These are phyloP conservation scores for Seiridium cupressi DNA, from an alignment of 2,329 filamentous ascomycete species.

Conservation along the genomic window DNA sequence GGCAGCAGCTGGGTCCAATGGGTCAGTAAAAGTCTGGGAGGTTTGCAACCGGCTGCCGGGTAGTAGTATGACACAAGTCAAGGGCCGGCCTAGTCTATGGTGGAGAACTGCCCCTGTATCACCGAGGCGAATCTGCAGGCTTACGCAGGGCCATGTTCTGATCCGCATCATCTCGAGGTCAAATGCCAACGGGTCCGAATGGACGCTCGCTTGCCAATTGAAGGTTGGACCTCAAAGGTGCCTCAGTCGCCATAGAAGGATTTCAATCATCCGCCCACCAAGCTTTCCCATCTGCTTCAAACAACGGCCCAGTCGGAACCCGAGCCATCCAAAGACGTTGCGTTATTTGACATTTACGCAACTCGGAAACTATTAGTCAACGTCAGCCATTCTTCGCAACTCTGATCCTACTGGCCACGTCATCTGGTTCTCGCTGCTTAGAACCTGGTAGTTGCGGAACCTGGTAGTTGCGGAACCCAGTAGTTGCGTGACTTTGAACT, in stretches of 20 bases:
- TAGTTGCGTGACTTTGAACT: neutral
- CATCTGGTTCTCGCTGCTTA: too few species aligned
- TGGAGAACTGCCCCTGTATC: too few species aligned
- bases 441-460: neutral
- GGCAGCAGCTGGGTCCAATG: too few species aligned
- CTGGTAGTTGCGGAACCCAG: neutral
- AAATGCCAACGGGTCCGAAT: too few species aligned
- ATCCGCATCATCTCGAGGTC: neutral
- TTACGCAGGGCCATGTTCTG: too few species aligned
- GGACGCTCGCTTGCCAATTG: too few species aligned
- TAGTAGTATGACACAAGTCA: too few species aligned
- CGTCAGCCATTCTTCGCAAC: neutral
- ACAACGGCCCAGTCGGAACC: neutral
- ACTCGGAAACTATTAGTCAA: neutral
- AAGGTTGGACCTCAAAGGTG: neutral
- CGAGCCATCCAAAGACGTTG: neutral
- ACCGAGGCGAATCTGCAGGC: too few species aligned
- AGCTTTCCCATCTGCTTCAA: neutral
- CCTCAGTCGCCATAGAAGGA: neutral
- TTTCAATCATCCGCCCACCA: neutral
- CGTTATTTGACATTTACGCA: neutral
- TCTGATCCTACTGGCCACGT: neutral
- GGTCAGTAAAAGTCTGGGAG: too few species aligned
- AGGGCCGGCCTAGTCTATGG: too few species aligned
- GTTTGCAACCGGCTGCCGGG: too few species aligned